Percentiles rank a stretch among this genome's conserved stretches.
Conservation (phyloP, 331 rosid genomes). For the Spiraea crenata region DNA sequence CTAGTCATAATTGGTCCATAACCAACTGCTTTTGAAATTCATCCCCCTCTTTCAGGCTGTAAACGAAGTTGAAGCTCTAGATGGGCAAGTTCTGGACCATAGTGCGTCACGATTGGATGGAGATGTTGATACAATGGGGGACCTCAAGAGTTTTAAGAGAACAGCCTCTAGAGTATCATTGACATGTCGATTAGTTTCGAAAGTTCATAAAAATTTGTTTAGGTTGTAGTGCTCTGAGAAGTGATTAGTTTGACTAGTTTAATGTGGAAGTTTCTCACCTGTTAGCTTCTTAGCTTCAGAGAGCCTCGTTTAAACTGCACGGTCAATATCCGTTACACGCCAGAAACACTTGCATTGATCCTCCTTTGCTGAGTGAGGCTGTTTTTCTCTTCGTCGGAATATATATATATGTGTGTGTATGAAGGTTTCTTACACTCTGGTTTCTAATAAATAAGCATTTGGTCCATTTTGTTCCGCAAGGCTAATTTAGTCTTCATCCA, state of each 20-base stretch:
- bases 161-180: conserved; percentile 60
- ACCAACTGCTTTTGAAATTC: background rate
- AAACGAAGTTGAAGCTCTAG: conserved; percentile 56
- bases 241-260: background rate
- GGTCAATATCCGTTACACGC: no score
- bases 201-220: conserved; percentile 72
- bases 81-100: conserved; percentile 25
- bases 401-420: no score
- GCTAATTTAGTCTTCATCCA: no score
- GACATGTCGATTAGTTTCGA: conserved; percentile 73
- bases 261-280: background rate
- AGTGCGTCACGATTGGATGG: conserved; percentile 25
- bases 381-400: no score
- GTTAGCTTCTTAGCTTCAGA: background rate
- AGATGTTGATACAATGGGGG: conserved; percentile 21
- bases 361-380: no score
- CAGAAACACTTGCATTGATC: no score
- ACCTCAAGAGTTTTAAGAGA: conserved; percentile 45
- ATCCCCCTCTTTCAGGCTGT: conserved; percentile 54
- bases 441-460: no score
- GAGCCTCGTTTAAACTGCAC: no score
- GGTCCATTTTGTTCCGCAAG: no score
- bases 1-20: background rate
- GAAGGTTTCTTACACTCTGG: no score
- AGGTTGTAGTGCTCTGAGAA: conserved; percentile 35